Conservation (phyloP, 176 grass and related monocot species). For the Avena sativa region DNA sequence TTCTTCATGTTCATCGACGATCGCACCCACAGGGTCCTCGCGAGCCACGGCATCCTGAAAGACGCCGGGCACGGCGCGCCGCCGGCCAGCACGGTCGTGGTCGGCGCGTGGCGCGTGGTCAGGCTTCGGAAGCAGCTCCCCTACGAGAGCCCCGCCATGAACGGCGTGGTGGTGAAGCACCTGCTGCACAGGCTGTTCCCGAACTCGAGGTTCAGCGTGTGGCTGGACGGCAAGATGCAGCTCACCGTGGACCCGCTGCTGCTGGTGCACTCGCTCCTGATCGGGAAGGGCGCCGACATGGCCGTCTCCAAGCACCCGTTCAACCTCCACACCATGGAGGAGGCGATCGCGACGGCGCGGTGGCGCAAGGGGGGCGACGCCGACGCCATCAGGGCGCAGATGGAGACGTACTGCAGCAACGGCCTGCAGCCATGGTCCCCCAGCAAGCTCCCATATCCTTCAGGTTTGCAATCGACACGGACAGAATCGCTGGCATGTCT, state of each 20-base stretch:
- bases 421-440: slow-evolving; percentile 88
- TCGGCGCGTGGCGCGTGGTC: slow-evolving; percentile 75
- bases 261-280: slow-evolving; percentile 71
- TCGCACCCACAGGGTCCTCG: slow-evolving; percentile 48
- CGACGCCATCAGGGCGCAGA: slow-evolving; percentile 72
- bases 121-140: slow-evolving; percentile 47
- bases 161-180: slow-evolving; percentile 84
- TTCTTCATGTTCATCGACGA: slow-evolving; percentile 95
- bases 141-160: slow-evolving; percentile 85
- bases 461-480: slow-evolving; percentile 57
- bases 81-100: slow-evolving; percentile 25
- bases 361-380: slow-evolving; percentile 83
- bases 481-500: background rate
- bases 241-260: slow-evolving; percentile 85
- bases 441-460: slow-evolving; percentile 73
- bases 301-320: slow-evolving; percentile 80
- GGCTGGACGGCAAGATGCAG: slow-evolving; percentile 95
- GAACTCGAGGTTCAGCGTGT: slow-evolving; percentile 78
- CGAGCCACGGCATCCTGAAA: slow-evolving; percentile 48
- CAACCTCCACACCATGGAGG: slow-evolving; percentile 88
- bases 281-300: slow-evolving; percentile 53
- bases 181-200: slow-evolving; percentile 87
- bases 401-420: slow-evolving; percentile 83
- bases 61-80: background rate
- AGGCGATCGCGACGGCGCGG: slow-evolving; percentile 84